phyloP scores from a whole-genome alignment of 768 basidiomycete species.

The Kwoniella botswanensis region DNA sequence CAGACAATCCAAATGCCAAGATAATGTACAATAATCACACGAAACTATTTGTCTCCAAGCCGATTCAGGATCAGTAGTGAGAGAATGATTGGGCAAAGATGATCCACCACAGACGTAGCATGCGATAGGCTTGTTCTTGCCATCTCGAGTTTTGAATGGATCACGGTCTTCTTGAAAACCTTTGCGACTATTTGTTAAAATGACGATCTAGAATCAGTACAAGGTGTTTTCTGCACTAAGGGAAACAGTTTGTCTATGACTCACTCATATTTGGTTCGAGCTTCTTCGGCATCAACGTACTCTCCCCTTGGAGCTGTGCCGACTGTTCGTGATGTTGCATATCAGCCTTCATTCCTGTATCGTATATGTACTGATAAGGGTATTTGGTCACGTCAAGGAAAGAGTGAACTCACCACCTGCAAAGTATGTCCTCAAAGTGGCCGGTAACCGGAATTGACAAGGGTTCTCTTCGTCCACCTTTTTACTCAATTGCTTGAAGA shows the following conservation, averaged over 20 bases:
- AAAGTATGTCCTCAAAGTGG: slow-evolving; percentile 80
- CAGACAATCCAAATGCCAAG: slow-evolving; percentile 97
- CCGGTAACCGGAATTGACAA: slow-evolving; percentile 81
- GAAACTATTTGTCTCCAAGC: slow-evolving; percentile 70
- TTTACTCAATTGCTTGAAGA: slow-evolving; percentile 67
- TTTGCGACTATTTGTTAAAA: slow-evolving; percentile 66
- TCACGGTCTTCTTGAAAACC: slow-evolving; percentile 92
- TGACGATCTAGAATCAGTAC: not conserved
- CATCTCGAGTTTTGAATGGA: slow-evolving; percentile 80
- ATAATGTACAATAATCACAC: slow-evolving; percentile 91
- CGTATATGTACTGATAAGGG: not conserved
- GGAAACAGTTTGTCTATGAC: slow-evolving; percentile 50
- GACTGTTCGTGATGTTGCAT: slow-evolving; percentile 62
- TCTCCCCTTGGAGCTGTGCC: slow-evolving; percentile 76
- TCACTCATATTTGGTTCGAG: slow-evolving; percentile 80
- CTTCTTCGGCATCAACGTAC: slow-evolving; percentile 81
- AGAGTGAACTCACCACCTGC: slow-evolving; percentile 72
- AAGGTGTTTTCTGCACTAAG: too few relatives aligned
- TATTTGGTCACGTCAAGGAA: not conserved
- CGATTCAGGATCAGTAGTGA: slow-evolving; percentile 49
- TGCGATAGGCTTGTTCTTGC: slow-evolving; percentile 78
- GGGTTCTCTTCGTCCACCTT: slow-evolving; percentile 73
- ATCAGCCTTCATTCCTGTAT: not conserved
- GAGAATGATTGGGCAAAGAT: slow-evolving; percentile 65
- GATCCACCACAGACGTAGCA: slow-evolving; percentile 90